A percentile compares a stretch with the other conserved stretches of the same genome.
Evolutionary conservation across 2,329 filamentous ascomycete genomes (phyloP).

Genomic region (Laburnicola sp.): DNA sequence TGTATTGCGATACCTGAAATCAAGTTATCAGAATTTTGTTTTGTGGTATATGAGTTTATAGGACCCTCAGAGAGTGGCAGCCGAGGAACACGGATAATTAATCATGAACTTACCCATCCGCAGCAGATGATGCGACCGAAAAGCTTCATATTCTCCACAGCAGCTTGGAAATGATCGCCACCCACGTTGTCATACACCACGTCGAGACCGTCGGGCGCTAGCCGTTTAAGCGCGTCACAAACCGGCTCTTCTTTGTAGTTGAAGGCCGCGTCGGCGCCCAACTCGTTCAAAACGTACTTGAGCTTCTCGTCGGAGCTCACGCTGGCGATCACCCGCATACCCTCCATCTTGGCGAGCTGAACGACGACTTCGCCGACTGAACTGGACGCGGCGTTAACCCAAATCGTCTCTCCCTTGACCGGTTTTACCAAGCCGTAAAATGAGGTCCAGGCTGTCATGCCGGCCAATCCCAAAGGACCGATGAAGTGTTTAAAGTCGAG

Average conservation of each 20-base stretch:
- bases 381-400: constrained; percentile 73
- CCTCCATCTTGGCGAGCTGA: constrained; percentile 76
- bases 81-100: not conserved
- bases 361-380: constrained; percentile 79
- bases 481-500: constrained; percentile 67
- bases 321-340: constrained; percentile 72
- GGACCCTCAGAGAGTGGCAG: too few species aligned
- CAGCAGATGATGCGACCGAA: constrained; percentile 54
- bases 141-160: constrained; percentile 62
- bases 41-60: too few species aligned
- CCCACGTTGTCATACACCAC: constrained; percentile 79
- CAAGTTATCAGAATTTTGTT: too few species aligned
- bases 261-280: constrained; percentile 72
- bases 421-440: constrained; percentile 72
- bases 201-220: constrained; percentile 75
- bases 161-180: constrained; percentile 69
- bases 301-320: constrained; percentile 77
- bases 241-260: constrained; percentile 82
- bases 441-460: constrained; percentile 69
- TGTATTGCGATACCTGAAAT: constrained; percentile 74
- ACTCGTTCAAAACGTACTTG: constrained; percentile 67
- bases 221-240: constrained; percentile 63
- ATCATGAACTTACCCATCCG: not conserved
- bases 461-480: constrained; percentile 73
- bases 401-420: constrained; percentile 75